These are phyloP conservation scores for Auricularia auricula-judae DNA, from an alignment of 768 basidiomycete genomes.

Conservation along the genomic window DNA sequence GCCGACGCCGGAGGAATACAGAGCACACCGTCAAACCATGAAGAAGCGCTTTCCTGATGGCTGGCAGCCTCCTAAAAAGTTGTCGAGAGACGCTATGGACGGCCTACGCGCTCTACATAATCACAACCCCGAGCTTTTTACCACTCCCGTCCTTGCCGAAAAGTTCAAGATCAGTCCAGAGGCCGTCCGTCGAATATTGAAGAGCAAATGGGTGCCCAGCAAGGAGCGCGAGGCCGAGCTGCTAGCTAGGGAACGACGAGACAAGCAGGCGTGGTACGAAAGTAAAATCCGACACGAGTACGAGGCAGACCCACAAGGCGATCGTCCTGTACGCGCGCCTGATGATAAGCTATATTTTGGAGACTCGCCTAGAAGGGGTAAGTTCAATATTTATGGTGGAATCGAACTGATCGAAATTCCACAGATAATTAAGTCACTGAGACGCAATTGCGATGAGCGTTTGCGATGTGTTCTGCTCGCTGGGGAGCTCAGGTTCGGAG, in stretches of 20 bases:
- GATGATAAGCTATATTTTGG: not conserved
- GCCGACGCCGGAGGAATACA: not conserved
- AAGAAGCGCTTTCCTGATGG: constrained; percentile 2
- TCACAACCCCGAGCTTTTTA: constrained; percentile 52
- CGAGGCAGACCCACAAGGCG: not conserved
- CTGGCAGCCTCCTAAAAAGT: constrained; percentile 71
- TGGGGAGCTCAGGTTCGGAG: too few relatives aligned
- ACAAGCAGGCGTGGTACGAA: constrained; percentile 14
- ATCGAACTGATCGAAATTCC: too few relatives aligned
- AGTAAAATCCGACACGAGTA: not conserved
- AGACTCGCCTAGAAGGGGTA: not conserved
- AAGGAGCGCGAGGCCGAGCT: constrained; percentile 25
- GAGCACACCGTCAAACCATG: not conserved
- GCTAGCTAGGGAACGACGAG: constrained; percentile 7
- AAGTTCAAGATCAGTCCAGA: constrained; percentile 73
- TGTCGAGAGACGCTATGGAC: constrained; percentile 79
- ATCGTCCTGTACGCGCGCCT: not conserved
- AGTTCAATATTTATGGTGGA: not conserved
- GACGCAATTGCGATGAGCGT: too few relatives aligned
- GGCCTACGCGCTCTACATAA: constrained; percentile 57
- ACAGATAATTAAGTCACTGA: too few relatives aligned
- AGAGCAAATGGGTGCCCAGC: constrained; percentile 59
- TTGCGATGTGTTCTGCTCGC: too few relatives aligned
- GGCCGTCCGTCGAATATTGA: constrained; percentile 68
- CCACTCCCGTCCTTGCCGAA: constrained; percentile 57